These are phyloP conservation scores for Hibiscus syriacus DNA, from an alignment of 345 rosid genomes.

Conservation along the genomic window DNA sequence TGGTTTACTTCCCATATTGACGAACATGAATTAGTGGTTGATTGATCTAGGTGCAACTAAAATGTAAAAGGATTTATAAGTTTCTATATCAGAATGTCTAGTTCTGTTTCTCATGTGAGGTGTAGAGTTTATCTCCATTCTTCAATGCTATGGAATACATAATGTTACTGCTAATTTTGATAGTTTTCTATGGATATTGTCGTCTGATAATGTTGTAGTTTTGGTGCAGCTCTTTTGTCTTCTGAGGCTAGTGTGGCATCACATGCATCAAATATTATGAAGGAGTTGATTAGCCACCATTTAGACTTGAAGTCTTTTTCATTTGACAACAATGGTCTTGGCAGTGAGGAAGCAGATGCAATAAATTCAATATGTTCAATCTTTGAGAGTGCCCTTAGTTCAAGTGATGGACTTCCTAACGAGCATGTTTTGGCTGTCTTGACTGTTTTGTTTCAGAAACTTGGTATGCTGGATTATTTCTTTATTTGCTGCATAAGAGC, in stretches of 20 bases:
- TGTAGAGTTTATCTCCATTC: not conserved
- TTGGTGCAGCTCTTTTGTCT: conserved; percentile 57
- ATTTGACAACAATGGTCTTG: conserved; percentile 25
- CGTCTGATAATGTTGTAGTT: conserved; percentile 6
- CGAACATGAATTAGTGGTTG: not conserved
- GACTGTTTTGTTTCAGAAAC: conserved; percentile 50
- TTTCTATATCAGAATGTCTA: not conserved
- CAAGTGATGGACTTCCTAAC: conserved; percentile 40
- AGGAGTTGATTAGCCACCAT: conserved; percentile 48
- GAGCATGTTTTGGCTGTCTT: conserved; percentile 53
- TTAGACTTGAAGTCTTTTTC: conserved; percentile 28
- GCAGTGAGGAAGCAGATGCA: conserved; percentile 34
- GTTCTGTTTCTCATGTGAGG: conserved; percentile 3
- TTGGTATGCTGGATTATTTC: conserved; percentile 47
- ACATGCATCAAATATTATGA: conserved; percentile 47
- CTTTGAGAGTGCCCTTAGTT: conserved; percentile 43
- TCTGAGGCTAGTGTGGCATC: conserved; percentile 45
- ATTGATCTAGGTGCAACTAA: not conserved
- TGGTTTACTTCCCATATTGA: not conserved
- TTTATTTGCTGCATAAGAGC: not conserved
- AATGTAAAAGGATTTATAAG: not conserved
- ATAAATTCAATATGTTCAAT: conserved; percentile 43
- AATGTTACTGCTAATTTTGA: not conserved
- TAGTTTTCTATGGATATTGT: not conserved
- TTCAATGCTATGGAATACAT: not conserved